These are phyloP conservation scores for Suillus paluster DNA, from an alignment of 768 basidiomycete species.

Conservation along the genomic window DNA sequence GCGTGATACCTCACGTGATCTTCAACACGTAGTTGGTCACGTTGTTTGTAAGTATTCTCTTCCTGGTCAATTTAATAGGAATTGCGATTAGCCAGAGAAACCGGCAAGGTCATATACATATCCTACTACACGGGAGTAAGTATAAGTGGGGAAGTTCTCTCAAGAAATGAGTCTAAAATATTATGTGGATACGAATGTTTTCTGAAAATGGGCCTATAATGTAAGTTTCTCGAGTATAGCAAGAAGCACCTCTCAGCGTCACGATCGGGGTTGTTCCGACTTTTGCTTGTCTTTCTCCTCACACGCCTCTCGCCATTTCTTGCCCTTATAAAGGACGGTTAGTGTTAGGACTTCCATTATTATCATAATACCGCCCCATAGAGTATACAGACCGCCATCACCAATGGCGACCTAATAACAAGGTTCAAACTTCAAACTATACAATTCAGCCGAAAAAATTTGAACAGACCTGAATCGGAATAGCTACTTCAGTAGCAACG, in stretches of 20 bases:
- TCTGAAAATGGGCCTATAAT: too few species aligned
- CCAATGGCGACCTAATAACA: conserved; percentile 5
- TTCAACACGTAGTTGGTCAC: too few species aligned
- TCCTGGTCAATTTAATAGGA: too few species aligned
- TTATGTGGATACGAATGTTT: background rate
- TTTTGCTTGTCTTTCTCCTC: conserved; percentile 42
- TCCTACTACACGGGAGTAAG: too few species aligned
- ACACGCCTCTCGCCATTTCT: conserved; percentile 54
- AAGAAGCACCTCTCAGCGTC: background rate
- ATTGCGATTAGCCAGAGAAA: too few species aligned
- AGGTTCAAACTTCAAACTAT: conserved; percentile 21
- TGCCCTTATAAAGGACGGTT: conserved; percentile 60
- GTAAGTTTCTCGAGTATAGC: background rate
- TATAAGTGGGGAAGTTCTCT: background rate
- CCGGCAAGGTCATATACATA: background rate
- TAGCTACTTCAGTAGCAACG: conserved; percentile 68
- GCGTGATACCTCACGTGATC: background rate
- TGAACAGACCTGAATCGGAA: conserved; percentile 58
- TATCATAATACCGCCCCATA: conserved; percentile 58
- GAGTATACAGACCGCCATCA: conserved; percentile 27
- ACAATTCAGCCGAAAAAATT: background rate
- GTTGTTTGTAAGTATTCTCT: too few species aligned
- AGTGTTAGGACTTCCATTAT: conserved; percentile 55
- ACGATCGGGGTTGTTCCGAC: background rate
- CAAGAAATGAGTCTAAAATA: background rate